Conservation (phyloP, 495 filamentous ascomycete genomes). For the Neurospora sp. region DNA sequence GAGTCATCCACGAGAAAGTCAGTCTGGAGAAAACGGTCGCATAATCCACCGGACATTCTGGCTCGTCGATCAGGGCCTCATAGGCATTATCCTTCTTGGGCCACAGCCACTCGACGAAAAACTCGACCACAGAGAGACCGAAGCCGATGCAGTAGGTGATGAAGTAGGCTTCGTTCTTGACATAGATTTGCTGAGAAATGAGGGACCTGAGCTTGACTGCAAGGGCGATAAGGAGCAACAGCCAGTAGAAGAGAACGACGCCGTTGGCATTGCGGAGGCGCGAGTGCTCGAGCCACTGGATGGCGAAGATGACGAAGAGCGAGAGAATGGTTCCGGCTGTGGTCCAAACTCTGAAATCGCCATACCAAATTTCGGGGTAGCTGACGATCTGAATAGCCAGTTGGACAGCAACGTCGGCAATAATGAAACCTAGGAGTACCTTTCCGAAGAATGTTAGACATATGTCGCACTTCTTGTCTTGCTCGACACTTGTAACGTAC, state of each 20-base stretch:
- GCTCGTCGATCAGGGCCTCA: constrained; percentile 68
- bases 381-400: constrained; percentile 67
- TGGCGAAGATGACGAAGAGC: constrained; percentile 65
- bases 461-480: not conserved
- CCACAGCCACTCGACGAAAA: constrained; percentile 79
- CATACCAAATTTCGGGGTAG: constrained; percentile 57
- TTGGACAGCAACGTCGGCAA: constrained; percentile 58
- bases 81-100: constrained; percentile 82
- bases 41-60: constrained; percentile 91
- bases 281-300: constrained; percentile 90
- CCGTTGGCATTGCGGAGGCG: constrained; percentile 84
- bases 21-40: constrained; percentile 89
- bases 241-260: constrained; percentile 93
- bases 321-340: constrained; percentile 69
- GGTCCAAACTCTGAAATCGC: constrained; percentile 88
- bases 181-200: constrained; percentile 62
- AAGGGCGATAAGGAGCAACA: constrained; percentile 72
- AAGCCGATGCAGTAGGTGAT: constrained; percentile 64
- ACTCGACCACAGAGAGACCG: constrained; percentile 63
- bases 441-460: constrained; percentile 18
- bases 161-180: constrained; percentile 62
- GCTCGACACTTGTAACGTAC: constrained; percentile 35
- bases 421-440: constrained; percentile 60
- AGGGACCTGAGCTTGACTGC: constrained; percentile 83
- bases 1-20: constrained; percentile 98